Evolutionary conservation across 768 basidiomycete species (phyloP).

Genomic region (Scleroderma citrinum): DNA sequence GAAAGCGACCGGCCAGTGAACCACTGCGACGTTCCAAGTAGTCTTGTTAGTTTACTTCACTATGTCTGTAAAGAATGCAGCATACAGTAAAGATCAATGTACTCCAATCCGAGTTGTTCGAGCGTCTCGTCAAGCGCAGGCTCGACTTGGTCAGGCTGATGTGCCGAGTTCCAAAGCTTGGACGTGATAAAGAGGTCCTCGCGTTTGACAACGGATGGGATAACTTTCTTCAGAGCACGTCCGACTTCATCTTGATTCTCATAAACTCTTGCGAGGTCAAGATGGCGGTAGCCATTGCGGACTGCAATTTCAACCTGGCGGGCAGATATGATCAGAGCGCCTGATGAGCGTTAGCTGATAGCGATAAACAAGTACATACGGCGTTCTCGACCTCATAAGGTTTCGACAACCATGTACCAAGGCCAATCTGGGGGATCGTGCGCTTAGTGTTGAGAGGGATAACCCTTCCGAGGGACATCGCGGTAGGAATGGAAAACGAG

Average conservation of each 20-base stretch:
- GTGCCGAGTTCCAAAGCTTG: conserved; percentile 78
- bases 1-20: conserved; percentile 81
- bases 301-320: conserved; percentile 70
- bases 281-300: conserved; percentile 72
- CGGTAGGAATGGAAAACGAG: background rate
- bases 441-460: conserved; percentile 43
- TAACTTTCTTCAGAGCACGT: conserved; percentile 67
- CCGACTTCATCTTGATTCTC: conserved; percentile 76
- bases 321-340: background rate
- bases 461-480: conserved; percentile 38
- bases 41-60: background rate
- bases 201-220: conserved; percentile 71
- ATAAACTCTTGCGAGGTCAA: conserved; percentile 81
- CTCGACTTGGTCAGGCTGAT: conserved; percentile 61
- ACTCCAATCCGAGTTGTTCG: conserved; percentile 61
- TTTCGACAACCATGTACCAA: conserved; percentile 78
- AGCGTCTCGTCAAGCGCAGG: conserved; percentile 74
- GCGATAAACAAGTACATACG: conserved; percentile 32
- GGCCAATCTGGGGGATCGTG: conserved; percentile 67
- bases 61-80: conserved; percentile 7
- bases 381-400: conserved; percentile 71
- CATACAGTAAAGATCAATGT: conserved; percentile 77
- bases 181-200: conserved; percentile 78
- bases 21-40: conserved; percentile 35
- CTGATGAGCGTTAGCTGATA: background rate